These are phyloP conservation scores for Botrytis fragariae DNA, from an alignment of 2,329 filamentous ascomycete species.

Conservation along the genomic window DNA sequence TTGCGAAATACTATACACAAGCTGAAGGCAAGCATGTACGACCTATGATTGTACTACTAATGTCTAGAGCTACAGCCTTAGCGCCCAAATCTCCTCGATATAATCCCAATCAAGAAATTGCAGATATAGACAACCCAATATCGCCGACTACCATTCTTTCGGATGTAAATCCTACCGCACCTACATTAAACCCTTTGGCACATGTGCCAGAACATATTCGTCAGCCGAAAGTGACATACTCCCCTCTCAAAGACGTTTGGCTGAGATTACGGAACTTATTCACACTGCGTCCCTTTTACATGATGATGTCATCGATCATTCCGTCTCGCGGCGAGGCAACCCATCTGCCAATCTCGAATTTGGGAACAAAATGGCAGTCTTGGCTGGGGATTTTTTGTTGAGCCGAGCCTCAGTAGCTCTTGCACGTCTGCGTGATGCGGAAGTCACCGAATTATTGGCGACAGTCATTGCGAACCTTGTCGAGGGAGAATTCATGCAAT, in stretches of 20 bases:
- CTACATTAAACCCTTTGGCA: conserved; percentile 52
- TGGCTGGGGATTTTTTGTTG: conserved; percentile 94
- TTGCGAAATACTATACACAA: conserved; percentile 97
- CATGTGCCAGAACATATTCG: conserved; percentile 34
- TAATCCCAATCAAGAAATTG: conserved; percentile 35
- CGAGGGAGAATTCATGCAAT: conserved; percentile 98
- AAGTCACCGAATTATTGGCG: conserved; percentile 90
- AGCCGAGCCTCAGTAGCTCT: conserved; percentile 91
- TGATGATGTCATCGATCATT: conserved; percentile 97
- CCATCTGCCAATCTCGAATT: conserved; percentile 93
- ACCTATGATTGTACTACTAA: conserved; percentile 89
- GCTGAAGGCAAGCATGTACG: conserved; percentile 96
- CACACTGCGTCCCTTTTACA: conserved; percentile 95
- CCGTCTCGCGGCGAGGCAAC: conserved; percentile 75
- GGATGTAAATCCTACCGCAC: conserved; percentile 74
- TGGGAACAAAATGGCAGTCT: conserved; percentile 98
- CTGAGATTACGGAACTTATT: conserved; percentile 96
- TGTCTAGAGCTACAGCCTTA: conserved; percentile 89
- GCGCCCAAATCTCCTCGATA: conserved; percentile 60
- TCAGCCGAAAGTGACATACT: conserved; percentile 65
- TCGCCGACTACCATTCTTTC: conserved; percentile 62
- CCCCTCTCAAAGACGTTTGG: conserved; percentile 86
- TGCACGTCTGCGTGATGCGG: conserved; percentile 83
- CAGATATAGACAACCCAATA: conserved; percentile 57
- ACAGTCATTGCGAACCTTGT: conserved; percentile 97